phyloP scores from a whole-genome alignment of 2,329 filamentous ascomycete species.

The Cryphonectria radicalis region DNA sequence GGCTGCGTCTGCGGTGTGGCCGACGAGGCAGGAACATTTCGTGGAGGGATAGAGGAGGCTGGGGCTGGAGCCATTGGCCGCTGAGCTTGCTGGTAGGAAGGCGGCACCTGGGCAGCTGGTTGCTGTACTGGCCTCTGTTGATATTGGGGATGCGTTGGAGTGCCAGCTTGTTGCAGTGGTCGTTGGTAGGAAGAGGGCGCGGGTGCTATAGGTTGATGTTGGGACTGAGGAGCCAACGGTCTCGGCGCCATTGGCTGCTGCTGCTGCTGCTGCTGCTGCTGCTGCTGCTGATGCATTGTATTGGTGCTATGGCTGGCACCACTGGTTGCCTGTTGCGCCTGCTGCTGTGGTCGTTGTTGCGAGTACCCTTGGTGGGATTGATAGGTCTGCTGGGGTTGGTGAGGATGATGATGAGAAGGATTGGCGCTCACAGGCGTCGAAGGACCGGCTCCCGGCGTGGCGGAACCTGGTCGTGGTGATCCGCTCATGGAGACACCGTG shows the following conservation, averaged over 20 bases:
- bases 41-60: background rate
- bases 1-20: slow-evolving; percentile 16
- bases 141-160: slow-evolving; percentile 20
- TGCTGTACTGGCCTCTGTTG: slow-evolving; percentile 26
- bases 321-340: slow-evolving; percentile 14
- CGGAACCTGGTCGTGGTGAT: slow-evolving; percentile 16
- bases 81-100: slow-evolving; percentile 21
- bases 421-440: slow-evolving; percentile 11
- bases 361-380: slow-evolving; percentile 16
- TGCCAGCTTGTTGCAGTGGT: slow-evolving; percentile 23
- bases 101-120: slow-evolving; percentile 12
- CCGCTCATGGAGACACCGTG: slow-evolving; percentile 14
- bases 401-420: slow-evolving; percentile 23
- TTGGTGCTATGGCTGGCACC: slow-evolving; percentile 10
- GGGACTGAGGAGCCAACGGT: slow-evolving; percentile 16
- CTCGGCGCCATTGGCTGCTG: slow-evolving; percentile 15
- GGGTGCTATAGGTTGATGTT: slow-evolving; percentile 27
- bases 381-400: slow-evolving; percentile 28
- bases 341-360: slow-evolving; percentile 26
- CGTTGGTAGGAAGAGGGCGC: slow-evolving; percentile 25
- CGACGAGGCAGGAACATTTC: slow-evolving; percentile 6
- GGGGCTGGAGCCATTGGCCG: slow-evolving; percentile 15
- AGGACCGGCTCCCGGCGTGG: slow-evolving; percentile 18
- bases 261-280: background rate
- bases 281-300: slow-evolving; percentile 8